Evolutionary conservation across 1,284 basidiomycete genomes (phyloP), one percentile per base, ranked within the genome.

Genomic region (Apiotrichum gamsii): DNA sequence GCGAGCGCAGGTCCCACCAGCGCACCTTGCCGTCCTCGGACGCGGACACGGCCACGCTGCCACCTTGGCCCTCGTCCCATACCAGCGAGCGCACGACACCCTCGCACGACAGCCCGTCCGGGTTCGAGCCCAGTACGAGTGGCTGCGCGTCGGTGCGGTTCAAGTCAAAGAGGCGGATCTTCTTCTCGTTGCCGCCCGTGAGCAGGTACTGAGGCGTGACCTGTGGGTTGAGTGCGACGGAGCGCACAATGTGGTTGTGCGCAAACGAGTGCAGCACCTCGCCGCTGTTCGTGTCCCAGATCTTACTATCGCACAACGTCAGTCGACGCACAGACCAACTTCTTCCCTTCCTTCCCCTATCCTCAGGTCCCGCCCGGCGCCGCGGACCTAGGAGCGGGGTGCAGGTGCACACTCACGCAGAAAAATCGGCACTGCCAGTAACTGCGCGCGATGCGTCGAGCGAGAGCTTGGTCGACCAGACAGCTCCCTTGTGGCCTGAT

Each of bases 181-280:
- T 96, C 79, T 96, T 97, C 73, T 98, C 95, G 75, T 96, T 86
- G 1, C 94, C 94, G 34, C 90, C 71, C 93, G 71, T 73, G n/a
- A 73, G 52, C 18, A 73, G 63, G 47, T 73, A 73, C 54, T 73
- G 69, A 1, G 71, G 68, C 39, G 59, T 59, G 18, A 53, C 57
- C 56, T 67, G 65, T 4, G 71, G 71, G 51, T 66, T 72, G 56
- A 97, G 76, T 13, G 91, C 91, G 32, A 96, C 90, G 32, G 86
- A 89, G 56, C 93, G 85, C 58, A 99, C 94, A 68, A 99, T 98
- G 73, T 98, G 95, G 68, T 94, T 87, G 73, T 99, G 94, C 18
- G 90, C 82, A 64, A 97, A 95, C 11, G 91, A 96, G 62, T 96
- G 87, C 28, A 97, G 77, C 31, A 80, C 75, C 21, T 83, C 78